A percentile compares a stretch with the other conserved stretches of the same genome.
Conservation (phyloP, 2,329 filamentous ascomycete species). For the Cercospora citrullina region DNA sequence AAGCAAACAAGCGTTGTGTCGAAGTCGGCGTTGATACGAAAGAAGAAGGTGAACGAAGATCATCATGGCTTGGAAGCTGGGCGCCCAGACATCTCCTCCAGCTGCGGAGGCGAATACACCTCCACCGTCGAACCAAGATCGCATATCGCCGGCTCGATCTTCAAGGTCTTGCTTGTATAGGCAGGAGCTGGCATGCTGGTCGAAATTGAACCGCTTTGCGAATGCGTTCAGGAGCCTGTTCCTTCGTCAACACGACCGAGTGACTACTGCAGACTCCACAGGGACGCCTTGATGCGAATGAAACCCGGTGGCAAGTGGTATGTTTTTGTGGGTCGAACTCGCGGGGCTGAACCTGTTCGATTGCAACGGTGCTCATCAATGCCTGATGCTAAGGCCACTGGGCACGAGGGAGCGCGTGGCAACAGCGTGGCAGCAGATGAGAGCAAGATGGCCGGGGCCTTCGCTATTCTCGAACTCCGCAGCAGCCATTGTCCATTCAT, state of each 20-base stretch:
- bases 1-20: conserved; percentile 13
- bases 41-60: conserved; percentile 11
- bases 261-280: background rate
- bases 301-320: background rate
- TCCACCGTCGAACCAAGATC: conserved; percentile 17
- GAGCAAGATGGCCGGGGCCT: background rate
- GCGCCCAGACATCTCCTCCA: conserved; percentile 9
- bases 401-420: background rate
- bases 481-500: background rate
- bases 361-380: background rate
- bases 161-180: conserved; percentile 11
- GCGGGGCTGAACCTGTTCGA: background rate
- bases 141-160: conserved; percentile 13
- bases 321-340: background rate
- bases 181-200: conserved; percentile 10
- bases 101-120: background rate
- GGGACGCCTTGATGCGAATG: background rate
- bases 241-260: background rate
- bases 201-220: background rate
- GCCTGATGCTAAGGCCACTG: background rate
- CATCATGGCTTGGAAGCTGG: conserved; percentile 15
- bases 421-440: background rate
- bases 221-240: background rate
- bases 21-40: background rate
- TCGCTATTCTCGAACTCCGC: background rate